Conservation (phyloP, 129 eudicot species). For the Erigeron canadensis region DNA sequence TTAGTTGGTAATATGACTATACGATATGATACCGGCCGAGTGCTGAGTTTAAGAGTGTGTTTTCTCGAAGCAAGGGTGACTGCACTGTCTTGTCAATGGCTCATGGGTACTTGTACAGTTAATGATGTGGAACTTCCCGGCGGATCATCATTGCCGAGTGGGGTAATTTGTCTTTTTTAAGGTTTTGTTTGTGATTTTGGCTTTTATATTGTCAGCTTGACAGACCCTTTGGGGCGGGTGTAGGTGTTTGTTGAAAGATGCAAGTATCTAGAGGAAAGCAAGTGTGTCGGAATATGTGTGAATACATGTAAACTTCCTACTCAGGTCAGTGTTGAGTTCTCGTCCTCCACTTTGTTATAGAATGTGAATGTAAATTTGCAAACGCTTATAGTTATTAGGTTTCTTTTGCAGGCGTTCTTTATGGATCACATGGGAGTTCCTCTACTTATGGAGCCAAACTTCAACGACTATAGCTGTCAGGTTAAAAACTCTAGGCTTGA, state of each 20-base stretch:
- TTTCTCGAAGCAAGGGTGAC: constrained; percentile 86
- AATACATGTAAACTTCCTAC: constrained; percentile 97
- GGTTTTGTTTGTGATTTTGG: neutral
- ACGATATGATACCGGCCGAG: too few species aligned
- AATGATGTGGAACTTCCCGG: constrained; percentile 66
- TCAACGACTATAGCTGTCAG: constrained; percentile 89
- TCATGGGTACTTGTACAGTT: constrained; percentile 83
- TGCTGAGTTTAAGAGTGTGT: constrained; percentile 30
- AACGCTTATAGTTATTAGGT: neutral
- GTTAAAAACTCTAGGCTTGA: constrained; percentile 26
- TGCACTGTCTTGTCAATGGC: constrained; percentile 89
- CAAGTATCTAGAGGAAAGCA: constrained; percentile 95
- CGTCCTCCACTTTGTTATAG: neutral
- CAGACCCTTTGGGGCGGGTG: constrained; percentile 16
- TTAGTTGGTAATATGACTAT: neutral
- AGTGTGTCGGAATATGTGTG: constrained; percentile 89
- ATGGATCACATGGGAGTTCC: constrained; percentile 93
- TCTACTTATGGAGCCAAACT: constrained; percentile 91
- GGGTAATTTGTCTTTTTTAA: constrained; percentile 45
- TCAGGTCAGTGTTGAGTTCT: constrained; percentile 48
- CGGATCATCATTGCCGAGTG: constrained; percentile 76
- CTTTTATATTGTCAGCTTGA: constrained; percentile 8
- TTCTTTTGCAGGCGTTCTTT: constrained; percentile 55
- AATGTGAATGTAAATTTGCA: neutral
- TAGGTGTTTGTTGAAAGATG: constrained; percentile 94